phyloP scores from a whole-genome alignment of 345 rosid species.

The Eutrema japonicum region DNA sequence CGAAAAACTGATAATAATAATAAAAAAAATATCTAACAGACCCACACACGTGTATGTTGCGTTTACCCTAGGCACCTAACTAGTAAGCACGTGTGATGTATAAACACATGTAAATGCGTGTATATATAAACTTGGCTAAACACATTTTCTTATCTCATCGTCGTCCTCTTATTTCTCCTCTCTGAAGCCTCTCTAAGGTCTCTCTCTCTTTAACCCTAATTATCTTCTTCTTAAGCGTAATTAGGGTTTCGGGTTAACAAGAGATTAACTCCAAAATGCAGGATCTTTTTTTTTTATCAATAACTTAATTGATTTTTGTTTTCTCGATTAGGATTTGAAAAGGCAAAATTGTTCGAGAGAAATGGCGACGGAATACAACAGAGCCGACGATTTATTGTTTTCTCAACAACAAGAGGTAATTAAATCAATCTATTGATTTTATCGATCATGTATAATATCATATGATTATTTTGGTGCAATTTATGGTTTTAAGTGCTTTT shows the following conservation, averaged over 20 bases:
- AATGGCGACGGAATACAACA: slow-evolving; percentile 55
- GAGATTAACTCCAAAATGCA: slow-evolving; percentile 16
- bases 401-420: slow-evolving; percentile 55
- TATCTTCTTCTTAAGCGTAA: neutral
- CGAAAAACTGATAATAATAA: neutral
- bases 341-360: slow-evolving; percentile 17
- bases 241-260: neutral
- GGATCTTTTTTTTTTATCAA: neutral
- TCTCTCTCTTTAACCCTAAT: slow-evolving; percentile 11
- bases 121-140: slow-evolving; percentile 18
- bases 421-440: neutral
- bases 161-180: slow-evolving; percentile 8
- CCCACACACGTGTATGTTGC: slow-evolving; percentile 35
- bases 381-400: slow-evolving; percentile 46
- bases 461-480: neutral
- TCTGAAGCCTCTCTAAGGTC: slow-evolving; percentile 19
- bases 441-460: neutral
- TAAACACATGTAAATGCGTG: neutral
- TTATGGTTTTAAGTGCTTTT: too few relatives aligned
- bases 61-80: slow-evolving; percentile 13
- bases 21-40: neutral
- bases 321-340: slow-evolving; percentile 8
- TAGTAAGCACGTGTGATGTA: slow-evolving; percentile 30
- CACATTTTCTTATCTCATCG: slow-evolving; percentile 39
- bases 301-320: slow-evolving; percentile 2